Evolutionary conservation across 2,329 filamentous ascomycete species (phyloP), one percentile per base, ranked within the genome.

Genomic region (Polychaeton citri): DNA sequence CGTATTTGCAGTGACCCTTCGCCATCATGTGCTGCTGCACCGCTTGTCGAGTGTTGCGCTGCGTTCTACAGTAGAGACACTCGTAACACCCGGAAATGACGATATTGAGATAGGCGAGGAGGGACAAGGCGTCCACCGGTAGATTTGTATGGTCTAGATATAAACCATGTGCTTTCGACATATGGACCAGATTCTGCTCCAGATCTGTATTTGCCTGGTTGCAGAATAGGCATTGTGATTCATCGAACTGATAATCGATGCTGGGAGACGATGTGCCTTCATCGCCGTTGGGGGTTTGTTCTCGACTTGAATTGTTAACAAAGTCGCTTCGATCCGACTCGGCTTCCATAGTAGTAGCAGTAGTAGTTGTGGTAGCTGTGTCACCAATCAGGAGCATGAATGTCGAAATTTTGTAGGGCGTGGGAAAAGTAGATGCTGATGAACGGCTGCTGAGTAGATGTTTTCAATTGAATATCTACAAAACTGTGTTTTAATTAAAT

Each of bases 1-100:
- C 7, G 15, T 28, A 28, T 28, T 28, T 58, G 43, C 68, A 71
- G 38, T 72, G 67, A 0, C 64, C 62, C 33, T 66, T 70, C 2
- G 52, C 58, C 0, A 52, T 44, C 68, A 71, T 72, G 36, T 72
- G 71, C 21, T 69, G 65, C 41, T 68, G 66, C 0, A 64, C 62
- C 0, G 60, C 70, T 34, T 66, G 54, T 0, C 55, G 52, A 0
- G 62, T 66, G 0, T 49, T 48, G 20, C 64, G 58, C 24, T 60
- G 50, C 10, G 57, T 65, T 1, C 65, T 64, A 42, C 70, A 74
- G 15, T 57, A 60, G 24, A 74, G 54, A 39, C 71, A 74, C 47
- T 72, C 66, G 13, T 55, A 54, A 36, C 68, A 71, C 0, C 49
- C 59, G 15, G 55, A 63, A 10, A 73, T 63, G 15, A 73, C 50